phyloP scores from a whole-genome alignment of 306 rosid genomes.

The Aeschynomene evenia region DNA sequence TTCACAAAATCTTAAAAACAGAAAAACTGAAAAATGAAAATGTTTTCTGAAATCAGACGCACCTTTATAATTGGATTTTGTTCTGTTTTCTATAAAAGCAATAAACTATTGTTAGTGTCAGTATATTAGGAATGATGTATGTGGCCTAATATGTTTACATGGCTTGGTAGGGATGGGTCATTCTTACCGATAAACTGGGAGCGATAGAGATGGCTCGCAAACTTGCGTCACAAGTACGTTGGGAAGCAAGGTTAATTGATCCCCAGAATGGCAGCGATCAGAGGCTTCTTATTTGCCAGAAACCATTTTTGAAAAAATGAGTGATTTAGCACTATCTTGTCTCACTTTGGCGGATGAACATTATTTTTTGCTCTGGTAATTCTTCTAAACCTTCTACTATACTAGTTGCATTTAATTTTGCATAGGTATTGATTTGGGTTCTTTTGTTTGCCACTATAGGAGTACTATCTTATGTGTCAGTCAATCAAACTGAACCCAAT shows the following conservation, averaged over 20 bases:
- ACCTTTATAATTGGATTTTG: no score
- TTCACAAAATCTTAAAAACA: no score
- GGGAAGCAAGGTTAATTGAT: conserved; percentile 93
- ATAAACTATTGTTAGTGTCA: background rate
- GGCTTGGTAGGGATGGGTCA: conserved; percentile 73
- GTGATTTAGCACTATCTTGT: conserved; percentile 28
- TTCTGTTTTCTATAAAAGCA: background rate
- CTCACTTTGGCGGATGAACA: conserved; percentile 40
- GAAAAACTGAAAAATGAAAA: no score
- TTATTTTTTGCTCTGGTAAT: conserved; percentile 48
- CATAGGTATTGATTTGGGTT: background rate
- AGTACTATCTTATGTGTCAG: background rate
- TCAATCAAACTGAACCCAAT: background rate
- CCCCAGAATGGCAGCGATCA: conserved; percentile 82
- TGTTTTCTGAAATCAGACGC: no score
- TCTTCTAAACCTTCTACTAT: conserved; percentile 29
- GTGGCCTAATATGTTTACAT: background rate
- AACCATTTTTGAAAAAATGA: conserved; percentile 82
- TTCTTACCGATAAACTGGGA: conserved; percentile 63
- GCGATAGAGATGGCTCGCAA: conserved; percentile 74
- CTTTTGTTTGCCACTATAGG: background rate
- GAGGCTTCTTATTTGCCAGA: conserved; percentile 84
- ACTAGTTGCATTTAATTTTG: background rate
- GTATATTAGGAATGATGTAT: conserved; percentile 10
- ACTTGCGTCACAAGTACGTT: conserved; percentile 65